phyloP scores from a whole-genome alignment of 495 filamentous ascomycete species.

The Talaromyces thailandensis region DNA sequence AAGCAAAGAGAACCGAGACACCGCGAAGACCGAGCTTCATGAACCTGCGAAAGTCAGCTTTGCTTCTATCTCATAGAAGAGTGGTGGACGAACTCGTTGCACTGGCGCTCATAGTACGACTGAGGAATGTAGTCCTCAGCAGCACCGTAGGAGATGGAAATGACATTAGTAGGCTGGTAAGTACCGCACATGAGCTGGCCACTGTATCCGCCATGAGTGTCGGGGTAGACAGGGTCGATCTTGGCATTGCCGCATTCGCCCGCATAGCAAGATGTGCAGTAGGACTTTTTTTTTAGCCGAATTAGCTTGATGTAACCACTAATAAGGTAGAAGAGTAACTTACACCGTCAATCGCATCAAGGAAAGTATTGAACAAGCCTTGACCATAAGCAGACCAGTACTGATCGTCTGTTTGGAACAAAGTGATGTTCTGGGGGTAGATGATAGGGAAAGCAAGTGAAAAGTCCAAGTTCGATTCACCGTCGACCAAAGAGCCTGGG shows the following conservation, averaged over 20 bases:
- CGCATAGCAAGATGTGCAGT: slow-evolving; percentile 14
- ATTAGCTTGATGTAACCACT: not conserved
- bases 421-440: slow-evolving; percentile 45
- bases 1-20: slow-evolving; percentile 50
- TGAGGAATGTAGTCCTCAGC: slow-evolving; percentile 43
- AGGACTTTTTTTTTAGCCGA: slow-evolving; percentile 4
- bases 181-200: slow-evolving; percentile 53
- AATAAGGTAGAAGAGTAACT: not conserved
- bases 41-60: slow-evolving; percentile 55
- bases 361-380: slow-evolving; percentile 40
- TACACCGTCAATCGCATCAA: slow-evolving; percentile 47
- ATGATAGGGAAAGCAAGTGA: slow-evolving; percentile 36
- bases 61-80: slow-evolving; percentile 26
- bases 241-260: slow-evolving; percentile 10
- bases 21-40: slow-evolving; percentile 61
- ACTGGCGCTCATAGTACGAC: slow-evolving; percentile 46
- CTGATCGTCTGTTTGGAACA: slow-evolving; percentile 49
- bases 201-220: slow-evolving; percentile 44
- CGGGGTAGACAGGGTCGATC: slow-evolving; percentile 45
- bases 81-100: slow-evolving; percentile 22
- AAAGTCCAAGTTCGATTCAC: slow-evolving; percentile 41
- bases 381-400: slow-evolving; percentile 25
- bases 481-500: slow-evolving; percentile 18
- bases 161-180: slow-evolving; percentile 49
- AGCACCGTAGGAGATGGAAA: slow-evolving; percentile 49